phyloP scores from a whole-genome alignment of 2,329 filamentous ascomycete genomes.

The Colletotrichum coccodes region DNA sequence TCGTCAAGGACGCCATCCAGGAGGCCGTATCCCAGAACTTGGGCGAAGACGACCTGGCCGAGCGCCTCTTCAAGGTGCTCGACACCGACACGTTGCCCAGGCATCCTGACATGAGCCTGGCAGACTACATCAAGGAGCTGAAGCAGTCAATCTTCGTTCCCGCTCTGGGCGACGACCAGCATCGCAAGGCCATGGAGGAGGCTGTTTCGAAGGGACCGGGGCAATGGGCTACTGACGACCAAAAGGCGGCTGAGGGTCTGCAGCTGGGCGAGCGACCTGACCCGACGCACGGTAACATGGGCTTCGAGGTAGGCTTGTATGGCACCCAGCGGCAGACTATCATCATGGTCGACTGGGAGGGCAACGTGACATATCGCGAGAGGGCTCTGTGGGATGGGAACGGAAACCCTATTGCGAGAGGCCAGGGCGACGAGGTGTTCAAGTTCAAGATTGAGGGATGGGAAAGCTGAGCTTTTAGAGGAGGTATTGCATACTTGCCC shows the following conservation, averaged over 20 bases:
- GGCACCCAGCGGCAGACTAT: constrained; percentile 74
- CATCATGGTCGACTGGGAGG: constrained; percentile 70
- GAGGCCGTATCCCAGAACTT: constrained; percentile 48
- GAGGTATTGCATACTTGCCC: background rate
- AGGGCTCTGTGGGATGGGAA: constrained; percentile 68
- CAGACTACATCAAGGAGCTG: constrained; percentile 63
- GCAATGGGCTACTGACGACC: constrained; percentile 51
- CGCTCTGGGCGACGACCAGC: constrained; percentile 60
- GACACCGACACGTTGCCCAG: constrained; percentile 66
- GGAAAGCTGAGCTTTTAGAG: constrained; percentile 43
- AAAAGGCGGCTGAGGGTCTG: constrained; percentile 45
- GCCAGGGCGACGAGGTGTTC: constrained; percentile 65
- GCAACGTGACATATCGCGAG: constrained; percentile 69
- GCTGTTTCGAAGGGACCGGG: constrained; percentile 49
- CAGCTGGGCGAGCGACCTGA: constrained; percentile 43
- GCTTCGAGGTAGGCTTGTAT: constrained; percentile 69
- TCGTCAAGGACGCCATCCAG: constrained; percentile 55
- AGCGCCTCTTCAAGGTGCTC: constrained; percentile 63
- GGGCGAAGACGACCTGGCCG: constrained; percentile 59
- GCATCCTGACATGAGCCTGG: constrained; percentile 53
- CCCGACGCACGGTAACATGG: constrained; percentile 37
- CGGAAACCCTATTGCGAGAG: constrained; percentile 63
- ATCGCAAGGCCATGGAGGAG: constrained; percentile 56
- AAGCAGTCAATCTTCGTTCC: constrained; percentile 72
- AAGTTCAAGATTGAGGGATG: constrained; percentile 67